Percentiles rank a stretch among this genome's conserved stretches.
These are phyloP conservation scores for Coprinopsis marcescibilis DNA, from an alignment of 768 basidiomycete genomes.

Conservation along the genomic window DNA sequence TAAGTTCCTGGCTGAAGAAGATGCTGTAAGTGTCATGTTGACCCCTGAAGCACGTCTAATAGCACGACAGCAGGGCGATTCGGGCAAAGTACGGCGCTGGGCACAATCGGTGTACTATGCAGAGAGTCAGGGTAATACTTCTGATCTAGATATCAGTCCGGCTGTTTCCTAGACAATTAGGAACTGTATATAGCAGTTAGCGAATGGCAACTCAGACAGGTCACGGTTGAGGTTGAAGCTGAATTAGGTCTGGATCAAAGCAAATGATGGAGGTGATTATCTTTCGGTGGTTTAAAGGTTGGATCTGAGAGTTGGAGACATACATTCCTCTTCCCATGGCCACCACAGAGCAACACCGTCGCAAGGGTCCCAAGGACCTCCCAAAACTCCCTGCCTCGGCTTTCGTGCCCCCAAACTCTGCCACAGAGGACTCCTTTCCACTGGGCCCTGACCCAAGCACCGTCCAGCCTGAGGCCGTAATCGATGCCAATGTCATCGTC, in stretches of 20 bases:
- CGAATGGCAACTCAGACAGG: too few relatives aligned
- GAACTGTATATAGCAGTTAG: background rate
- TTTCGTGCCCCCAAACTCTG: constrained; percentile 66
- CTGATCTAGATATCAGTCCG: background rate
- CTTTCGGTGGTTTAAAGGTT: too few relatives aligned
- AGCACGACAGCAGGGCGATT: background rate
- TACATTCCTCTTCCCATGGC: constrained; percentile 9
- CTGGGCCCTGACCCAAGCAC: constrained; percentile 63
- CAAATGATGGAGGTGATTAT: constrained; percentile 10
- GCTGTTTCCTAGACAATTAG: constrained; percentile 5
- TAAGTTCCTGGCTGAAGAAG: constrained; percentile 43
- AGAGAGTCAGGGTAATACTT: constrained; percentile 4
- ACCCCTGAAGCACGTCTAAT: background rate
- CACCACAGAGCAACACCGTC: constrained; percentile 24
- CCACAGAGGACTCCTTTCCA: constrained; percentile 62
- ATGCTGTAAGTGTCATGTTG: constrained; percentile 3
- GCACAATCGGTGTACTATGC: constrained; percentile 26
- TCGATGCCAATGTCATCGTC: constrained; percentile 63
- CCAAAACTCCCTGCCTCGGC: constrained; percentile 73
- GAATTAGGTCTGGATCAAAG: background rate
- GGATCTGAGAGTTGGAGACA: background rate
- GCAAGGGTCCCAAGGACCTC: constrained; percentile 58
- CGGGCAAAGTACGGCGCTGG: constrained; percentile 29
- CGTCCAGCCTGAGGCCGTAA: constrained; percentile 54
- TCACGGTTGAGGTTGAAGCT: too few relatives aligned